These are phyloP conservation scores for Paramecium sonneborni DNA, from an alignment of 73 alveolate species.

Conservation along the genomic window DNA sequence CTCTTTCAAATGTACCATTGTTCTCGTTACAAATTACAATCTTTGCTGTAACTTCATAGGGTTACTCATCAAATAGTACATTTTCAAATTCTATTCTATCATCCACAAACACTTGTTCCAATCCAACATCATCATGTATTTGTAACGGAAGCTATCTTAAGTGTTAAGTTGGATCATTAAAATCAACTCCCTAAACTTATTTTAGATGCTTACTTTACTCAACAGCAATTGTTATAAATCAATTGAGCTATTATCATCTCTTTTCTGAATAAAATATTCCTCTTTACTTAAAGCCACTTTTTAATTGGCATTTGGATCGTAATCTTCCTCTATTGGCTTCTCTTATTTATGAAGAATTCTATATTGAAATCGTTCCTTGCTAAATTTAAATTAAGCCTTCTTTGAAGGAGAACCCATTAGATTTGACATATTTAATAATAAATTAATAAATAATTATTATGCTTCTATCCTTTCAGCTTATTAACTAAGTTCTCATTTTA, in stretches of 20 bases:
- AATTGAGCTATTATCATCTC: not conserved
- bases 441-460: not conserved
- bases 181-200: conserved; percentile 58
- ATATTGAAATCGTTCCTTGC: conserved; percentile 53
- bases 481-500: not conserved
- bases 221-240: not conserved
- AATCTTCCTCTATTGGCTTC: conserved; percentile 34
- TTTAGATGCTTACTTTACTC: not conserved
- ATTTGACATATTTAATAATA: conserved; percentile 47
- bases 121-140: conserved; percentile 58
- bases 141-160: conserved; percentile 62
- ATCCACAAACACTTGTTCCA: conserved; percentile 44
- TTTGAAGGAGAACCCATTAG: conserved; percentile 26
- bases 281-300: not conserved
- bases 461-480: not conserved
- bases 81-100: conserved; percentile 33
- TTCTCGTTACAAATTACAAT: conserved; percentile 1
- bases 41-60: conserved; percentile 28
- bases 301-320: not conserved
- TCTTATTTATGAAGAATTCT: not conserved
- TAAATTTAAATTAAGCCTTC: conserved; percentile 54
- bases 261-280: not conserved
- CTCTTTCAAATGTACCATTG: conserved; percentile 6
- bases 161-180: conserved; percentile 46
- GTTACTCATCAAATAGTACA: conserved; percentile 46